A percentile compares a stretch with the other conserved stretches of the same genome.
phyloP scores from a whole-genome alignment of 306 rosid genomes.

The Lathyrus tuberosus region DNA sequence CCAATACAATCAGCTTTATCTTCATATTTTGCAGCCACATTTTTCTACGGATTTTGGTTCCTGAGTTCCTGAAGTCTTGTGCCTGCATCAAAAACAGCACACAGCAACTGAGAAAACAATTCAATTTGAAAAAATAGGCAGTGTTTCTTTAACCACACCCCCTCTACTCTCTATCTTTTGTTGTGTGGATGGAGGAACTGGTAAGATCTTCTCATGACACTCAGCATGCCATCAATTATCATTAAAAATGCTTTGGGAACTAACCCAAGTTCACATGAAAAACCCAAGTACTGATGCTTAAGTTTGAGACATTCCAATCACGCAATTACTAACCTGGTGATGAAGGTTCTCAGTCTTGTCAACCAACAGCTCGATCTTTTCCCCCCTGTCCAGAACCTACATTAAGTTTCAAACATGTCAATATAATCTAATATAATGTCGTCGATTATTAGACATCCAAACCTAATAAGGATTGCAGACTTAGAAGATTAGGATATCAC shows the following conservation, averaged over 20 bases:
- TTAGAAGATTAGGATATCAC: background rate
- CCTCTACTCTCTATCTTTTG: background rate
- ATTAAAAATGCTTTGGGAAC: slow-evolving; percentile 11
- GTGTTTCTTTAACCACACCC: background rate
- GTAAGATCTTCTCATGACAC: slow-evolving; percentile 18
- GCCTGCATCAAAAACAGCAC: slow-evolving; percentile 59
- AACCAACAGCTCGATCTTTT: slow-evolving; percentile 96
- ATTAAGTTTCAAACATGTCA: slow-evolving; percentile 47
- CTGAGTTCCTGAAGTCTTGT: slow-evolving; percentile 79
- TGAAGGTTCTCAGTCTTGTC: slow-evolving; percentile 97
- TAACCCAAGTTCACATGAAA: slow-evolving; percentile 7
- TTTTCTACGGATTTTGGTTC: slow-evolving; percentile 90
- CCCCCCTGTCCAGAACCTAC: slow-evolving; percentile 95
- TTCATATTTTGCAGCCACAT: slow-evolving; percentile 99
- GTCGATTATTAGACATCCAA: slow-evolving; percentile 25
- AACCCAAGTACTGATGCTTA: background rate
- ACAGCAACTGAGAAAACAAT: slow-evolving; percentile 8
- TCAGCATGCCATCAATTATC: background rate
- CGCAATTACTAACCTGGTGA: slow-evolving; percentile 64
- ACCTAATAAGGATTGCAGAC: background rate
- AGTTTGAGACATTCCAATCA: slow-evolving; percentile 37
- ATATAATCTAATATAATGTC: slow-evolving; percentile 21
- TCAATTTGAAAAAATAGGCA: background rate
- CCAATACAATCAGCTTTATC: slow-evolving; percentile 93
- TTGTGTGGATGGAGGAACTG: background rate